Evolutionary conservation across 2,329 filamentous ascomycete genomes (phyloP).

Genomic region (Apiospora malaysiana): DNA sequence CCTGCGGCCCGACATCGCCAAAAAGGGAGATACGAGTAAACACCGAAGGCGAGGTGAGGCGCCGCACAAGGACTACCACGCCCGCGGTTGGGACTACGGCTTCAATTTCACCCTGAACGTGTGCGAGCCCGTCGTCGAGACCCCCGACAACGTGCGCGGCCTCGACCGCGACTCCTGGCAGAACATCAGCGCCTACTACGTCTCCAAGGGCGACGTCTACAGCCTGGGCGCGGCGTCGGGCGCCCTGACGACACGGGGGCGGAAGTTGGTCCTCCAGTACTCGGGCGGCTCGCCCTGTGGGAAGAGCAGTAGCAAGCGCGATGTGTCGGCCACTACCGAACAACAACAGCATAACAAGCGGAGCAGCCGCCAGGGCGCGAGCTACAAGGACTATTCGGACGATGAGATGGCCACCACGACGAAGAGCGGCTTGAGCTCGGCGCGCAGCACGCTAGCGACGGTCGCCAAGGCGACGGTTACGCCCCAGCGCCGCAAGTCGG

Average conservation of each 20-base stretch:
- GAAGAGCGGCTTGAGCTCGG: background rate
- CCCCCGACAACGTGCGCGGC: conserved; percentile 67
- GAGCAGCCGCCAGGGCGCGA: conserved; percentile 44
- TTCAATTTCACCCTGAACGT: conserved; percentile 87
- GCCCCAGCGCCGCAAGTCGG: conserved; percentile 69
- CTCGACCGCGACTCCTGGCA: conserved; percentile 65
- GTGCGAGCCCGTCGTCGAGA: conserved; percentile 75
- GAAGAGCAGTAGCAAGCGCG: conserved; percentile 47
- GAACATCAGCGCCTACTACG: conserved; percentile 83
- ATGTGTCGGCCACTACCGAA: conserved; percentile 31
- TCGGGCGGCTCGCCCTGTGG: conserved; percentile 78
- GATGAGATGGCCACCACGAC: conserved; percentile 37
- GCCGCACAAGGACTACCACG: conserved; percentile 61
- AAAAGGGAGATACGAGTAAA: conserved; percentile 46
- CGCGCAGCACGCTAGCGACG: conserved; percentile 28
- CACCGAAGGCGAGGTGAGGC: conserved; percentile 43
- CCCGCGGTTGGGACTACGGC: conserved; percentile 77
- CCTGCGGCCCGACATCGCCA: conserved; percentile 59
- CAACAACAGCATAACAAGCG: conserved; percentile 33
- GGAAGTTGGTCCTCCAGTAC: conserved; percentile 80
- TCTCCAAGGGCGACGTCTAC: conserved; percentile 67
- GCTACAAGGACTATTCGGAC: conserved; percentile 38
- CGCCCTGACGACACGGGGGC: conserved; percentile 64
- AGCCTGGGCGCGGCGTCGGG: conserved; percentile 75
- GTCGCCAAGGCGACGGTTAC: conserved; percentile 41